Percentiles rank a stretch among this genome's conserved stretches.
Evolutionary conservation across 164 flowering plant species (phyloP).

Genomic region (Hamamelis virginiana): DNA sequence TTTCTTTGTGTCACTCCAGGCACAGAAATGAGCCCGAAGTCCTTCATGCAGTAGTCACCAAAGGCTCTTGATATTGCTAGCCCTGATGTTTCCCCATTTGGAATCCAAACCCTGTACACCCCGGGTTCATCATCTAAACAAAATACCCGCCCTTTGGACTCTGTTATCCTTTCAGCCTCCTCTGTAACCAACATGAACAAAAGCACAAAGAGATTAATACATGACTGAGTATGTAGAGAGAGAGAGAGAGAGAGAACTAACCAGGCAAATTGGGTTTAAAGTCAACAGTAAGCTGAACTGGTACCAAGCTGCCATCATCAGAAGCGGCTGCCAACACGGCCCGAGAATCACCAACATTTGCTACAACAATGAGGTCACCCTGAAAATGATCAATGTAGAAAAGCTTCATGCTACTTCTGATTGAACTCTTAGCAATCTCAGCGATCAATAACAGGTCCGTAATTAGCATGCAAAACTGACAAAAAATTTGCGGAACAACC

Average conservation of each 20-base stretch:
- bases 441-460: too few relatives aligned
- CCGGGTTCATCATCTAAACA: slow-evolving; percentile 61
- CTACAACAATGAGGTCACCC: slow-evolving; percentile 50
- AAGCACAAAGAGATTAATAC: not conserved
- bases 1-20: slow-evolving; percentile 51
- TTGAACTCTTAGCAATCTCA: too few relatives aligned
- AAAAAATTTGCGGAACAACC: too few relatives aligned
- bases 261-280: slow-evolving; percentile 67
- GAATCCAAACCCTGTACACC: slow-evolving; percentile 58
- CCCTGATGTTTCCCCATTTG: slow-evolving; percentile 48
- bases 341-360: slow-evolving; percentile 69
- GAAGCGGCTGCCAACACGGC: slow-evolving; percentile 55
- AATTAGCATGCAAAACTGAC: too few relatives aligned
- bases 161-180: slow-evolving; percentile 54
- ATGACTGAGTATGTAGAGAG: not conserved
- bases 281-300: slow-evolving; percentile 58
- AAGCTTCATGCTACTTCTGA: not conserved
- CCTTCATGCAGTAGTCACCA: slow-evolving; percentile 62
- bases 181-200: slow-evolving; percentile 30
- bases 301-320: slow-evolving; percentile 42
- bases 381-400: slow-evolving; percentile 7
- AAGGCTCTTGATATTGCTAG: slow-evolving; percentile 71
- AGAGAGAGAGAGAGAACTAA: slow-evolving; percentile 26
- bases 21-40: slow-evolving; percentile 61
- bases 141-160: slow-evolving; percentile 48